A percentile compares a stretch with the other conserved stretches of the same genome.
phyloP scores from a whole-genome alignment of 345 rosid genomes.

The Garcia nutans region DNA sequence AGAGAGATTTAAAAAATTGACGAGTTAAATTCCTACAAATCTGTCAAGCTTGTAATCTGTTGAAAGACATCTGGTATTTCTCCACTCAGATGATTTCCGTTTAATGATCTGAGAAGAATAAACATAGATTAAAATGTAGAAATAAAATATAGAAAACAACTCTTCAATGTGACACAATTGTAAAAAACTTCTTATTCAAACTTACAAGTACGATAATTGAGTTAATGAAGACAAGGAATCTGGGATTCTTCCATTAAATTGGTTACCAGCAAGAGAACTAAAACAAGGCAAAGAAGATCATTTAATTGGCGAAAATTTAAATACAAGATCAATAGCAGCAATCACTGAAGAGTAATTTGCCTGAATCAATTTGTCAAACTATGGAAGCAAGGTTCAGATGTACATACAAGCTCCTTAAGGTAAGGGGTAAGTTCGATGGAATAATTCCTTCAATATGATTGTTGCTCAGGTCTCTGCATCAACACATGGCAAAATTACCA shows the following conservation, averaged over 20 bases:
- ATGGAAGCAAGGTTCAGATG: background rate
- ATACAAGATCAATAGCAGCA: background rate
- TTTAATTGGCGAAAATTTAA: background rate
- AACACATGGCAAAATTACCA: slow-evolving; percentile 13
- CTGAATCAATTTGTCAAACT: background rate
- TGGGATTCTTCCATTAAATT: slow-evolving; percentile 64
- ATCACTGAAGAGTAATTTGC: background rate
- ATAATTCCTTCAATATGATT: slow-evolving; percentile 81
- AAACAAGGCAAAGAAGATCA: slow-evolving; percentile 23
- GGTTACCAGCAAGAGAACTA: slow-evolving; percentile 63
- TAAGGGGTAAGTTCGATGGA: slow-evolving; percentile 65
- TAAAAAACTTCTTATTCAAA: slow-evolving; percentile 15
- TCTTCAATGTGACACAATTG: background rate
- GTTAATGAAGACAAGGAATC: slow-evolving; percentile 37
- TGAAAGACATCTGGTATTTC: slow-evolving; percentile 77
- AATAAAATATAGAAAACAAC: slow-evolving; percentile 2
- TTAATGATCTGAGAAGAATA: slow-evolving; percentile 53
- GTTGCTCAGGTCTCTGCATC: slow-evolving; percentile 78
- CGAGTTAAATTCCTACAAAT: slow-evolving; percentile 47
- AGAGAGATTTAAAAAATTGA: background rate
- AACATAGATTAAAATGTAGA: slow-evolving; percentile 8
- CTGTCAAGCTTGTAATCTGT: slow-evolving; percentile 47
- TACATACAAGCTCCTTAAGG: slow-evolving; percentile 66
- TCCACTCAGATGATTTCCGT: slow-evolving; percentile 60
- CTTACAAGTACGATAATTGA: slow-evolving; percentile 59